Base-by-base conservation (phyloP, 495 filamentous ascomycete species). In the Chlorociboria aeruginascens region DNA sequence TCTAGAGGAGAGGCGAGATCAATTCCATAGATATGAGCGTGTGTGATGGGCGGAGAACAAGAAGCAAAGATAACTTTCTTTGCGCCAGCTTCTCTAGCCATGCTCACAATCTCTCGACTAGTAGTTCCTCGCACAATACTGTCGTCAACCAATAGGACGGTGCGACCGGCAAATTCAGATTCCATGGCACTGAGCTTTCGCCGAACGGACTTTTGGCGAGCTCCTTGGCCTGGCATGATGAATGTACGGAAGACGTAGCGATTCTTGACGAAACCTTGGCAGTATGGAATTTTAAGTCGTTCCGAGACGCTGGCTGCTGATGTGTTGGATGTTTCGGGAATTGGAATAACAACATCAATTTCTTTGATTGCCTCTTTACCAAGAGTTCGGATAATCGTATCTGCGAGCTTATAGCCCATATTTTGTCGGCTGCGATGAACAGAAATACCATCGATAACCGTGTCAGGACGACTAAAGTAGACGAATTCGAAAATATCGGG, bases 241-340 rank as follows among this genome's bases (percentile, higher is more conserved):
- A 95, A 96, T 0, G 90, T 95, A 32, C 90, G 81, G 73, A 89
- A 93, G 41, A 97, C 85, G 63, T 96, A 97, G 42, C 90, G 79
- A 65, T 96, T 96, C 74, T 95, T 96, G 49, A 95, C 82, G 53
- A 95, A 89, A 9, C 77, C 86, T 55, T 87, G 86, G 49, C 77
- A 84, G 62, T 86, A 93, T 2, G 86, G 85, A 51, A 84, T 90
- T 51, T 81, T 74, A 29, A 96, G 68, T 33, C 74, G 70, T 57
- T 83, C 78, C 12, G 93, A 82, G 7, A 96, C 79, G 39, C 78
- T 78, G 7, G 83, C 78, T 0, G 90, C 92, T 3, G 87, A 85
- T 0, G 85, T 93, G 45, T 89, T 92, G 0, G 81, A 81, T 0
- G 87, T 93, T 54, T 90, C 86, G 0, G 86, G 87, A 46, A 94